Conservation (phyloP, 1,284 basidiomycete genomes). For the Ganoderma meredithae region DNA sequence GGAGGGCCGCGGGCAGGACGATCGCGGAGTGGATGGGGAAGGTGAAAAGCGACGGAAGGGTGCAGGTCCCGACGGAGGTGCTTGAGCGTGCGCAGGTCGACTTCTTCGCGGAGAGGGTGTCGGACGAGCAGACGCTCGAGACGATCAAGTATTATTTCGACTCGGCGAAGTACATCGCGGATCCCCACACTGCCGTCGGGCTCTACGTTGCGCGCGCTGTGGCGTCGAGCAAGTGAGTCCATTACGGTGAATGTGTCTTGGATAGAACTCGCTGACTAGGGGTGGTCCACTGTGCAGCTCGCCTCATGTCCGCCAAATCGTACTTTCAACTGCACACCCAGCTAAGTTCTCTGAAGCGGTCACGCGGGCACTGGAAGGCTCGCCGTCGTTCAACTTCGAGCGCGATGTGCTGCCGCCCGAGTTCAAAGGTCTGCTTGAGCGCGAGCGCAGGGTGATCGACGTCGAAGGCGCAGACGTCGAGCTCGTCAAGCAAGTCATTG, state of each 20-base stretch:
- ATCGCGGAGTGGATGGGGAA: constrained; percentile 89
- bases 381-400: constrained; percentile 78
- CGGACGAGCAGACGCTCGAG: constrained; percentile 86
- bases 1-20: constrained; percentile 69
- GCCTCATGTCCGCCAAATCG: constrained; percentile 72
- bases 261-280: constrained; percentile 13
- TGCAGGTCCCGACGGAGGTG: constrained; percentile 77
- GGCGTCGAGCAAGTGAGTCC: constrained; percentile 43
- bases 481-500: constrained; percentile 77
- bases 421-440: constrained; percentile 81
- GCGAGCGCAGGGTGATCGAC: constrained; percentile 79
- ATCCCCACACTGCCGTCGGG: constrained; percentile 98
- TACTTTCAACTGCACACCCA: constrained; percentile 96
- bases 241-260: constrained; percentile 7
- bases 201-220: constrained; percentile 71
- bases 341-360: constrained; percentile 99
- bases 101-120: constrained; percentile 89
- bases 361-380: constrained; percentile 68
- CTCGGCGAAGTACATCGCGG: constrained; percentile 82
- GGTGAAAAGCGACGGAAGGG: constrained; percentile 82
- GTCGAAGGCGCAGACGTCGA: constrained; percentile 73
- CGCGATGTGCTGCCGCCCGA: constrained; percentile 82
- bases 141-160: constrained; percentile 82
- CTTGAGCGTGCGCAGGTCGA: constrained; percentile 81
- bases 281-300: constrained; percentile 47